Conservation (phyloP, 441 rosid genomes). For the Hura crepitans region DNA sequence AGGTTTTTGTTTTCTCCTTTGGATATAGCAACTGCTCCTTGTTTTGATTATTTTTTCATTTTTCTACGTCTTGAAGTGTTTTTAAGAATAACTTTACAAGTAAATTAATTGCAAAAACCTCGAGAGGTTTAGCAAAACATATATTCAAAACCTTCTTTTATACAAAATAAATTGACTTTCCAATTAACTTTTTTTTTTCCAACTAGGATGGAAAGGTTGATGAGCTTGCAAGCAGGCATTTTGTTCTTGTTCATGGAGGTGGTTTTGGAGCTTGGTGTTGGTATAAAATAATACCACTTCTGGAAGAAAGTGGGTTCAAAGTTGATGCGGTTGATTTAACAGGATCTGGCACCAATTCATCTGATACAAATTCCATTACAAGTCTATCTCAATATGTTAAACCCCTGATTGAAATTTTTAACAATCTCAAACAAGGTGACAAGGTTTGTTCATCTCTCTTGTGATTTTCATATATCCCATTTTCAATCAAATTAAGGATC, state of each 20-base stretch:
- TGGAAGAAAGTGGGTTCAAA: constrained; percentile 65
- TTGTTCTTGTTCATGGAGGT: constrained; percentile 86
- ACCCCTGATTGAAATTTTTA: constrained; percentile 62
- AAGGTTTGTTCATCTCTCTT: constrained; percentile 38
- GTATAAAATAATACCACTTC: constrained; percentile 79
- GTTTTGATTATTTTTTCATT: no score
- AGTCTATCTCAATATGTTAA: constrained; percentile 62
- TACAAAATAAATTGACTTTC: no score
- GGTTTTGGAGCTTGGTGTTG: constrained; percentile 98
- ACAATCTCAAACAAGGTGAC: constrained; percentile 51
- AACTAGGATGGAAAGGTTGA: constrained; percentile 46
- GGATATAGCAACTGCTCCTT: no score
- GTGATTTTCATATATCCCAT: no score
- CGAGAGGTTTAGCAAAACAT: no score
- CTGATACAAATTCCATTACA: constrained; percentile 46
- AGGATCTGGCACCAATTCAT: constrained; percentile 70
- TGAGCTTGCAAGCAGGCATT: constrained; percentile 62
- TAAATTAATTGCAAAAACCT: no score
- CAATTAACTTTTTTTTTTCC: neutral
- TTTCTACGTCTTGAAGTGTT: neutral
- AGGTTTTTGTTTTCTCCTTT: constrained; percentile 25
- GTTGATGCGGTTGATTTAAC: constrained; percentile 73
- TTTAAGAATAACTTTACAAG: no score
- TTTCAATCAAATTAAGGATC: no score
- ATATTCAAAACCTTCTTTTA: no score